Percentiles rank a stretch among this genome's conserved stretches.
Evolutionary conservation across 2,329 filamentous ascomycete species (phyloP).

Genomic region (Trichophyton verrucosum): DNA sequence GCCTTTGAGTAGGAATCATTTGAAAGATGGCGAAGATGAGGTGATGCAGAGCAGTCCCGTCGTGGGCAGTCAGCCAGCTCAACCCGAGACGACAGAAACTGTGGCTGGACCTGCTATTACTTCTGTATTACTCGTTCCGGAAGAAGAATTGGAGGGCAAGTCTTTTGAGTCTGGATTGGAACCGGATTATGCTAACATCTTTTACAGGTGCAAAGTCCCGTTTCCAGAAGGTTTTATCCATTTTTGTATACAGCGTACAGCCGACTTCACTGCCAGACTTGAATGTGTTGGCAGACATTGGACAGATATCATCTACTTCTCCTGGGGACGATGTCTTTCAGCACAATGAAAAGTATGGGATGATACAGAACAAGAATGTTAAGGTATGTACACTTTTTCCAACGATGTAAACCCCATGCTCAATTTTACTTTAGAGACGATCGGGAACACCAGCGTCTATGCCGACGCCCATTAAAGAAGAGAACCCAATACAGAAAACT

Average conservation of each 20-base stretch:
- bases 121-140: conserved; percentile 54
- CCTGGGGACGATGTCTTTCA: conserved; percentile 49
- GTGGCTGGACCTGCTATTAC: conserved; percentile 42
- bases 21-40: conserved; percentile 52
- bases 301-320: conserved; percentile 48
- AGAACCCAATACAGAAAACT: background rate
- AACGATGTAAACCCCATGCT: background rate
- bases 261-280: conserved; percentile 59
- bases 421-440: conserved; percentile 6
- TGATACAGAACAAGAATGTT: conserved; percentile 60
- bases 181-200: conserved; percentile 5
- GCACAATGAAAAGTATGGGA: conserved; percentile 52
- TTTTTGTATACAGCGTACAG: conserved; percentile 80
- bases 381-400: conserved; percentile 31
- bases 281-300: conserved; percentile 57
- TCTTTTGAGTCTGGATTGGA: background rate
- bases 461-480: background rate
- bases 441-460: background rate
- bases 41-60: conserved; percentile 52
- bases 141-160: conserved; percentile 60
- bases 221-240: conserved; percentile 61
- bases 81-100: conserved; percentile 36
- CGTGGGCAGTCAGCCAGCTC: conserved; percentile 52
- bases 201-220: conserved; percentile 50
- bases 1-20: conserved; percentile 28